Percentiles rank a stretch among this genome's conserved stretches.
These are phyloP conservation scores for Eruca vesicaria DNA, from an alignment of 441 rosid species.

Conservation along the genomic window DNA sequence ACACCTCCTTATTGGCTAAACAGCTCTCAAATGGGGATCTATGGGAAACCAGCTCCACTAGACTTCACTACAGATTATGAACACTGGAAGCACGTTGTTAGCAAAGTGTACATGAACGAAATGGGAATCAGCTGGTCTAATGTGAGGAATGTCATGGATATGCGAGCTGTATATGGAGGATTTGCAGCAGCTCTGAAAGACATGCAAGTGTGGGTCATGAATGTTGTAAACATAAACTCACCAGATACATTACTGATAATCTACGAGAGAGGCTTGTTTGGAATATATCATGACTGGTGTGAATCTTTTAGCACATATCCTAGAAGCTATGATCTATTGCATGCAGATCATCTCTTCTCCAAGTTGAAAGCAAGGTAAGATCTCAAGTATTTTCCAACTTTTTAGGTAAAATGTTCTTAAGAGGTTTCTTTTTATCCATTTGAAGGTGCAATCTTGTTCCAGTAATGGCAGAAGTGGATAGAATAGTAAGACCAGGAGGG, in stretches of 20 bases:
- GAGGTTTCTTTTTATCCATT: background rate
- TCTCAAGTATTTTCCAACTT: background rate
- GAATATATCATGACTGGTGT: conserved; percentile 96
- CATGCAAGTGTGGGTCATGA: conserved; percentile 76
- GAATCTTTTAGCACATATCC: conserved; percentile 95
- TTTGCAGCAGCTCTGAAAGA: conserved; percentile 91
- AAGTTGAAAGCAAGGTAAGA: conserved; percentile 61
- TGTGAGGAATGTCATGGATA: conserved; percentile 90
- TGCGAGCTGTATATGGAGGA: conserved; percentile 94
- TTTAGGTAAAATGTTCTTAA: background rate
- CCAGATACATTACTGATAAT: conserved; percentile 93
- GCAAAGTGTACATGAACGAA: conserved; percentile 63
- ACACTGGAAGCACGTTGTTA: conserved; percentile 81
- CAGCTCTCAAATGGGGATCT: conserved; percentile 85
- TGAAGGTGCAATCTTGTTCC: conserved; percentile 80
- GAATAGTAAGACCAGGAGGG: conserved; percentile 91
- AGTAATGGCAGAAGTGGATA: conserved; percentile 85
- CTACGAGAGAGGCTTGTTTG: conserved; percentile 85
- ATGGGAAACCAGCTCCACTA: conserved; percentile 82
- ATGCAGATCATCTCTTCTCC: conserved; percentile 95
- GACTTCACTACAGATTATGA: conserved; percentile 72
- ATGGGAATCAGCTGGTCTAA: conserved; percentile 81
- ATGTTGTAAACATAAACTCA: conserved; percentile 73
- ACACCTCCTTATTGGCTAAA: conserved; percentile 80
- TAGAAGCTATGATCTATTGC: conserved; percentile 80